Base-by-base conservation (phyloP, 495 filamentous ascomycete species). In the Schizothecium vesticola region DNA sequence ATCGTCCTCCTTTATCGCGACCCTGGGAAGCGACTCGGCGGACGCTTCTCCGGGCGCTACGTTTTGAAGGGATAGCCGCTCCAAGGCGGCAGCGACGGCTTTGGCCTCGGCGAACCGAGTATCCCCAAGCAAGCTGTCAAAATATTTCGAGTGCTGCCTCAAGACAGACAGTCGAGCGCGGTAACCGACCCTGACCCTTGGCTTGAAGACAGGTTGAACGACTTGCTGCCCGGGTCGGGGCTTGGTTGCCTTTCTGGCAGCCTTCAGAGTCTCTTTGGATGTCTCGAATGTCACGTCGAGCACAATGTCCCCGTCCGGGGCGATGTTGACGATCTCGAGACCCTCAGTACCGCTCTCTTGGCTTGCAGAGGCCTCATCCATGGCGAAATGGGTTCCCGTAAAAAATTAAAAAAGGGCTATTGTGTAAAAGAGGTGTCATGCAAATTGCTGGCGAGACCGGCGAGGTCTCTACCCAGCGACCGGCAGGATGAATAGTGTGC, bases 1-100 rank as follows among this genome's bases (percentile, higher is more conserved):
- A 67, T 89, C 88, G 61, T 90, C 81, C 67, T 90, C 86, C 7
- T 81, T 74, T 59, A 90, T 85, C 6, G 72, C 69, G 59, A 90
- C 79, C 64, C 77, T 75, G 7, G 89, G 88, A 13, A 90, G 80
- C 19, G 82, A 80, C 0, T 74, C 71, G 19, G 75, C 72, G 1
- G 82, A 81, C 0, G 84, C 82, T 4, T 83, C 78, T 10, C 73
- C 77, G 1, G 87, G 80, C n/a, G 76, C 78, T 9, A 81, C 60
- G 56, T 81, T 76, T 33, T 71, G 71, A 51, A 81, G 57, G 25
- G 79, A 72, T 10, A 88, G 76, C 28, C 67, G 67, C 23, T 77
- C 76, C 28, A 86, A 75, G n/a, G 77, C 76, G 29, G 76, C 78
- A 4, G 75, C 73, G 16, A 89, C 76, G 19, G 77, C 67, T 22